Evolutionary conservation across 345 rosid species (phyloP).

Genomic region (Rhizophora apiculata): DNA sequence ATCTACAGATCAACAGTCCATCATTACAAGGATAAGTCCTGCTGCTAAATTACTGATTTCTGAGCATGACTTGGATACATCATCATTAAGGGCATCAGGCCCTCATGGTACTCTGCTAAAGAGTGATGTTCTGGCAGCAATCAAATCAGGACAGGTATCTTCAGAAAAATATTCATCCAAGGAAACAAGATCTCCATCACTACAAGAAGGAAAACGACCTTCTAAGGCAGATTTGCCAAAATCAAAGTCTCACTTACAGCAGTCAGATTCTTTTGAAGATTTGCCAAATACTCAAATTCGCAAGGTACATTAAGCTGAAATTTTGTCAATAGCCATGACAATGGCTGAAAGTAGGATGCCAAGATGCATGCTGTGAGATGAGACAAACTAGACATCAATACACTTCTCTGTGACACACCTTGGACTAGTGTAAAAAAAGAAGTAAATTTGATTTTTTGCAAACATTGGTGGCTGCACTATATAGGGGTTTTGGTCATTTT

Average conservation of each 20-base stretch:
- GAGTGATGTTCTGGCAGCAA: slow-evolving; percentile 76
- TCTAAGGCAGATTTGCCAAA: slow-evolving; percentile 33
- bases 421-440: too few species aligned
- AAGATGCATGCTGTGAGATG: neutral
- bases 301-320: slow-evolving; percentile 53
- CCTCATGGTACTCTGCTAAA: slow-evolving; percentile 78
- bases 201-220: slow-evolving; percentile 33
- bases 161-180: slow-evolving; percentile 34
- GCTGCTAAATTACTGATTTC: slow-evolving; percentile 76
- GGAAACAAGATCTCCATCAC: slow-evolving; percentile 42
- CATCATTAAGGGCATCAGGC: slow-evolving; percentile 79
- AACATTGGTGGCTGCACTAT: too few species aligned
- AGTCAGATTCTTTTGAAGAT: slow-evolving; percentile 66
- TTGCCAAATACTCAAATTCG: slow-evolving; percentile 94
- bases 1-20: slow-evolving; percentile 32
- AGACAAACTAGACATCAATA: too few species aligned
- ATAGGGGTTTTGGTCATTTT: too few species aligned
- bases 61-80: slow-evolving; percentile 73
- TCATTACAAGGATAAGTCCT: slow-evolving; percentile 82
- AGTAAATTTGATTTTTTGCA: too few species aligned
- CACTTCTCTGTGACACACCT: too few species aligned
- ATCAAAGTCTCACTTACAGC: slow-evolving; percentile 42
- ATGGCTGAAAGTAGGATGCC: neutral
- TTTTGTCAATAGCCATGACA: neutral
- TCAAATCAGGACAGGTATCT: slow-evolving; percentile 70